A percentile compares a stretch with the other conserved stretches of the same genome.
Conservation (phyloP, 306 rosid species). For the Glycine latifolia region DNA sequence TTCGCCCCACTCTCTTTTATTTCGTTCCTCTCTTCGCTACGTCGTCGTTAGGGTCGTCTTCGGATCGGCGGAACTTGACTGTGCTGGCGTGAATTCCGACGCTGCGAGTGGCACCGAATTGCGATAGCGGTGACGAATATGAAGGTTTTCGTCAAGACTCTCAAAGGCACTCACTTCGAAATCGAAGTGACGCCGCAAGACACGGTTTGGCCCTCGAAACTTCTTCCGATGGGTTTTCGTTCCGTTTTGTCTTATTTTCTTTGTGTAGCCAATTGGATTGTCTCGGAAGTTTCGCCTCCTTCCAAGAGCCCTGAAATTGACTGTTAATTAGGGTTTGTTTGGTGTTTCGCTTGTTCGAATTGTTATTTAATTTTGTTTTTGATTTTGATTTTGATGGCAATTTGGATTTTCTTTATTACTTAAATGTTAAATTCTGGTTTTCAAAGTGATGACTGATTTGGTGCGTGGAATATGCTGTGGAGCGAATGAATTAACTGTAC, state of each 20-base stretch:
- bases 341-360: constrained; percentile 1
- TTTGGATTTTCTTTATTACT: not conserved
- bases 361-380: constrained; percentile 38
- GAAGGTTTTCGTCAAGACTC: constrained; percentile 93
- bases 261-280: constrained; percentile 5
- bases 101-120: constrained; percentile 45
- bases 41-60: constrained; percentile 51
- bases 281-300: constrained; percentile 9
- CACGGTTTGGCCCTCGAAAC: constrained; percentile 55
- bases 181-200: constrained; percentile 79
- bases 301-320: constrained; percentile 4
- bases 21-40: not conserved
- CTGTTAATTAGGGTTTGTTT: constrained; percentile 58
- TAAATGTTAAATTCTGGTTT: constrained; percentile 3
- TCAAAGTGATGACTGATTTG: not conserved
- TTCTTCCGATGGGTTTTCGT: not conserved
- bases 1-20: constrained; percentile 42
- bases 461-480: constrained; percentile 5
- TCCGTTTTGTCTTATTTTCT: not conserved
- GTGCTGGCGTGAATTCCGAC: constrained; percentile 47
- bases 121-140: constrained; percentile 50
- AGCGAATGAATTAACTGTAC: constrained; percentile 14
- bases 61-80: constrained; percentile 50
- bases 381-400: constrained; percentile 36
- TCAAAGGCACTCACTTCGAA: constrained; percentile 90